These are phyloP conservation scores for Glonium stellatum DNA, from an alignment of 495 filamentous ascomycete genomes.

Conservation along the genomic window DNA sequence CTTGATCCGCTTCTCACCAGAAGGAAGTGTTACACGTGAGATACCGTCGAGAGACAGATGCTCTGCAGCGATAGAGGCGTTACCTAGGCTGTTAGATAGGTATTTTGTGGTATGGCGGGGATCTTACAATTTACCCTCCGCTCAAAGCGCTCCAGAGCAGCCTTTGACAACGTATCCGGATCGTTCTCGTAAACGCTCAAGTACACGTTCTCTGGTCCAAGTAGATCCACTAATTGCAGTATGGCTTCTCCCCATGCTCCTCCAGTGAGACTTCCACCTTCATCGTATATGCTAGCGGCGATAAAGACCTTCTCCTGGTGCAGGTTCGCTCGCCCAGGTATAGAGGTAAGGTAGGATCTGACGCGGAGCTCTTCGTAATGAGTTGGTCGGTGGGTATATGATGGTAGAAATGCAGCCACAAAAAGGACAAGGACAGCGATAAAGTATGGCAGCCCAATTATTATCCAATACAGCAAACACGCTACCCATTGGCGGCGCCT, in stretches of 20 bases:
- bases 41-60: conserved; percentile 48
- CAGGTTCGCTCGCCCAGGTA: conserved; percentile 53
- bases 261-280: conserved; percentile 47
- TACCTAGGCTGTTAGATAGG: conserved; percentile 29
- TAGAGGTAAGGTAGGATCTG: not conserved
- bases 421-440: conserved; percentile 13
- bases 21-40: conserved; percentile 52
- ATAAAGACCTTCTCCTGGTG: conserved; percentile 66
- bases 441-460: conserved; percentile 15
- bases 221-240: conserved; percentile 53
- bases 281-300: conserved; percentile 66
- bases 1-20: conserved; percentile 55
- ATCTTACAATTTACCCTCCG: conserved; percentile 39
- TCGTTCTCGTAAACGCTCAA: conserved; percentile 67
- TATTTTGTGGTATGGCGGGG: conserved; percentile 6
- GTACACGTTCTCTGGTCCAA: conserved; percentile 51
- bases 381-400: conserved; percentile 6
- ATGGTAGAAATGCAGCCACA: conserved; percentile 3
- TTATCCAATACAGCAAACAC: conserved; percentile 12
- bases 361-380: conserved; percentile 6
- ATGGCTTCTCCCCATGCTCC: conserved; percentile 63
- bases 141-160: conserved; percentile 40
- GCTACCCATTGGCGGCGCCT: conserved; percentile 7
- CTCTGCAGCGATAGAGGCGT: conserved; percentile 46
- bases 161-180: conserved; percentile 42